phyloP scores from a whole-genome alignment of 2,329 filamentous ascomycete genomes.

The Sclerotinia trifoliorum region DNA sequence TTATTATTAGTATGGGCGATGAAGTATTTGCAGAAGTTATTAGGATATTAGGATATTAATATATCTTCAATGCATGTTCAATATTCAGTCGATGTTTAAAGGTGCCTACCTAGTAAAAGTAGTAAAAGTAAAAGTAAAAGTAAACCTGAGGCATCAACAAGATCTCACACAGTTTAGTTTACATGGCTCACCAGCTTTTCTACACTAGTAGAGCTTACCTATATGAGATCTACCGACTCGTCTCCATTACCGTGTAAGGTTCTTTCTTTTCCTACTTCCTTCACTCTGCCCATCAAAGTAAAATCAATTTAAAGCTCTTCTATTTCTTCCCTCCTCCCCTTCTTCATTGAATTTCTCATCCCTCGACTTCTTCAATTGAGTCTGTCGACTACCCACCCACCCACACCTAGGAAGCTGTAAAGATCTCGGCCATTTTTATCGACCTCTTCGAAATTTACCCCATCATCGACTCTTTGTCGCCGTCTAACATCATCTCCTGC shows the following conservation, averaged over 20 bases:
- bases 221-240: constrained; percentile 2
- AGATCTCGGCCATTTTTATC: constrained; percentile 11
- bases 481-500: neutral
- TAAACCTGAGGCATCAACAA: neutral
- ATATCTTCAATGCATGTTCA: neutral
- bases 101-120: too few relatives aligned
- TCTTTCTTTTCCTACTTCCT: neutral
- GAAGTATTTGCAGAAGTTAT: neutral
- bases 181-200: too few relatives aligned
- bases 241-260: constrained; percentile 8
- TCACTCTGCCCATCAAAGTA: too few relatives aligned
- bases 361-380: neutral
- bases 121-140: too few relatives aligned
- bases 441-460: neutral
- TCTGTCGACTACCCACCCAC: neutral
- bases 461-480: constrained; percentile 12
- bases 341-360: neutral
- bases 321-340: neutral
- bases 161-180: neutral
- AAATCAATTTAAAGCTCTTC: neutral
- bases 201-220: constrained; percentile 1
- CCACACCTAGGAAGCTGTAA: neutral
- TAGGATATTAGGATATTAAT: neutral
- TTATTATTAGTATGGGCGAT: too few relatives aligned
- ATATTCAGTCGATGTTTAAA: too few relatives aligned